A percentile compares a stretch with the other conserved stretches of the same genome.
Evolutionary conservation across 2,329 filamentous ascomycete genomes (phyloP).

Genomic region (Elsinoe australis): DNA sequence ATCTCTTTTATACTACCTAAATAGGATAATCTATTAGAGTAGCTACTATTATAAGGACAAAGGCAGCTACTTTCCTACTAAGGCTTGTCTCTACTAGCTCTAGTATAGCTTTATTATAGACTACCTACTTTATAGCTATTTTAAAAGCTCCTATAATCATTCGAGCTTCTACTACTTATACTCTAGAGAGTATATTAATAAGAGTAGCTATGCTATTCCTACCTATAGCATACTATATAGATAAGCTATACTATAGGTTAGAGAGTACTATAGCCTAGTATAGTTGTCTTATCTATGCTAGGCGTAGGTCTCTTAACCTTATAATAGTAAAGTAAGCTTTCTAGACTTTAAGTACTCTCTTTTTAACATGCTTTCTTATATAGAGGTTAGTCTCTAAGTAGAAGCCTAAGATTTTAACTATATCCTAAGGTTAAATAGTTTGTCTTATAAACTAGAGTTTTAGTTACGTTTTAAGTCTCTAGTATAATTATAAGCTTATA

Average conservation of each 20-base stretch:
- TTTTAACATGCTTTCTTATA: background rate
- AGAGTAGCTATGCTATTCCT: background rate
- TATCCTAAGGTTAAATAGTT: background rate
- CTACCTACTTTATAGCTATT: background rate
- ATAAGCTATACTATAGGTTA: background rate
- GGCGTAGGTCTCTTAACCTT: background rate
- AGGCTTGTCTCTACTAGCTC: background rate
- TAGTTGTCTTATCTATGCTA: background rate
- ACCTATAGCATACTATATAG: background rate
- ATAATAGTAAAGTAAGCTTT: background rate
- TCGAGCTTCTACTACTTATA: background rate
- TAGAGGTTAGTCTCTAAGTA: background rate
- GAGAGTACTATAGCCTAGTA: background rate
- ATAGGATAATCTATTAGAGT: background rate
- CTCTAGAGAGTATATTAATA: background rate
- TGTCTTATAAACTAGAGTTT: background rate
- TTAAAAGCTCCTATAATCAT: background rate
- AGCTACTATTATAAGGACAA: background rate
- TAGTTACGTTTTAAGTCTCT: background rate
- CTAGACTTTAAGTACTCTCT: background rate
- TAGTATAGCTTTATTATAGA: background rate
- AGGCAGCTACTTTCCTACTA: background rate
- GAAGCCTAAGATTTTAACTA: background rate
- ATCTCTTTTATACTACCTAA: background rate
- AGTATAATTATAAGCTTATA: background rate